Evolutionary conservation across 2,329 filamentous ascomycete species (phyloP), one percentile per base, ranked within the genome.

Genomic region (Trichoderma gracile): DNA sequence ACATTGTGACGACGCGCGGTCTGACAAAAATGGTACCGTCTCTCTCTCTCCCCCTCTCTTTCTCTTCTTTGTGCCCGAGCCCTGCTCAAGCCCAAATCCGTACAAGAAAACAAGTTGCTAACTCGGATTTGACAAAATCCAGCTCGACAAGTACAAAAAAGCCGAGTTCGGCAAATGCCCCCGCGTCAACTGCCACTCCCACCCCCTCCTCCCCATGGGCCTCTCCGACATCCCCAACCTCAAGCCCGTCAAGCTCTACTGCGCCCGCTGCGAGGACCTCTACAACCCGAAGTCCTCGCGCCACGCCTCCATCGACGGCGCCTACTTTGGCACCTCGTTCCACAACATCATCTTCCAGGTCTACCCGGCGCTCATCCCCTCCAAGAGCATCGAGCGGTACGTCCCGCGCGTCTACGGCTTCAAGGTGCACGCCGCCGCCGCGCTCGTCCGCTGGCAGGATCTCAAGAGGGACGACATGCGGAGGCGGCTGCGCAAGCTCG

Each of bases 331-430:
- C 71, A 93, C 94, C 54, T 96, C 92, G 3, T 99, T 99, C 83
- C 94, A 97, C 83, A 97, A 97, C 80, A 97, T 99, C 78, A 87
- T 99, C 67, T 98, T 99, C 82, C 95, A 99, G 78, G 95, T 99
- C 63, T 98, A 98, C 76, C 94, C 95, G 6, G 88, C 91, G 25
- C 84, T 99, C 71, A 87, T 96, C 58, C 95, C 95, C 3, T 82
- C 87, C 69, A 99, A 98, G 84, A 92, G 87, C 71, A 83, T 88
- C 67, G 88, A 92, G 68, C 87, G 95, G 69, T 97, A 98, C 78
- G 86, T 94, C 64, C 95, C 95, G 25, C 87, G 91, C 65, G 90
- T 96, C 66, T 99, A 95, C 76, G 95, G 95, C 40, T 99, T 99
- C 83, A 92, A 92, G 73, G 93, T 99, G 6, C 95, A 99, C 78